phyloP scores from a whole-genome alignment of 2,329 filamentous ascomycete genomes.

The Juglanconis oblonga region DNA sequence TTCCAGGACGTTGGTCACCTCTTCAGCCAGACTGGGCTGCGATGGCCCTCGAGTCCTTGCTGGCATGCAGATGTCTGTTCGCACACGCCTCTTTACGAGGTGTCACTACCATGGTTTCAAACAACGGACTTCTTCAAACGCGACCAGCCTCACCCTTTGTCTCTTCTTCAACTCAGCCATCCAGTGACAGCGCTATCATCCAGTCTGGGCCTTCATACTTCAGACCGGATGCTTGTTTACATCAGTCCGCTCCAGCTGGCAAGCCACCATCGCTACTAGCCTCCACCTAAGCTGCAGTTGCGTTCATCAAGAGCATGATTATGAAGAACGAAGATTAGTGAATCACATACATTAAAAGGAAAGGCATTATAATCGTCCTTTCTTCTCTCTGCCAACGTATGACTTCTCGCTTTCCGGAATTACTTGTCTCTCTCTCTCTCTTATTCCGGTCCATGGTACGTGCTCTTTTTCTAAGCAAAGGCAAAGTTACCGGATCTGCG shows the following conservation, averaged over 20 bases:
- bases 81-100: background rate
- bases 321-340: no score
- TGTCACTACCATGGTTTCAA: background rate
- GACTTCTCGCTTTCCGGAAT: background rate
- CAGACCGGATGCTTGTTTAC: conserved; percentile 11
- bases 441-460: background rate
- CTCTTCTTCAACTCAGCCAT: background rate
- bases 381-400: background rate
- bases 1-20: background rate
- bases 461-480: background rate
- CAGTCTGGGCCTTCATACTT: background rate
- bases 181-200: conserved; percentile 5
- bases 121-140: conserved; percentile 1
- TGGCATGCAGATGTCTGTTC: background rate
- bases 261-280: background rate
- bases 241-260: background rate
- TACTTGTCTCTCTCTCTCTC: background rate
- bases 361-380: no score
- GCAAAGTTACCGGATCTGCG: conserved; percentile 9
- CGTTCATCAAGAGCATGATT: no score
- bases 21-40: background rate
- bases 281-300: background rate
- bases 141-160: conserved; percentile 10
- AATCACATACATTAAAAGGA: no score
- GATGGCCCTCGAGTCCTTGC: background rate